Evolutionary conservation across 208 protist species (phyloP).

Genomic region (Leishmania aethiopica): DNA sequence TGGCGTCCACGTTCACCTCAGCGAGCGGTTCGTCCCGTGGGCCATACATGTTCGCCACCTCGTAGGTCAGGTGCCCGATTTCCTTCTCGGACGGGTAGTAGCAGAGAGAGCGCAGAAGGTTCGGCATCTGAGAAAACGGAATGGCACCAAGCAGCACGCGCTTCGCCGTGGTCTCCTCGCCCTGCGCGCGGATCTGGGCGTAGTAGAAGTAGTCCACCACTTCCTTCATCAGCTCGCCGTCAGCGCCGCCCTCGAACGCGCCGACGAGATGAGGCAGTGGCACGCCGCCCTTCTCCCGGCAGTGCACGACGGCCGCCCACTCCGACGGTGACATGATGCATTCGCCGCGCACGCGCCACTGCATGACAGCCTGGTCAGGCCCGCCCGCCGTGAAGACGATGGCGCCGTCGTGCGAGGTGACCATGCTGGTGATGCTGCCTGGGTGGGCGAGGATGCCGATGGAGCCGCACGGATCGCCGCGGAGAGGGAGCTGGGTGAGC

Average conservation of each 20-base stretch:
- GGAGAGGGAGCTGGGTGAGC: constrained; percentile 90
- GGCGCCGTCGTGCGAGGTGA: constrained; percentile 78
- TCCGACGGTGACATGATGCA: constrained; percentile 41
- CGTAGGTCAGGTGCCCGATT: constrained; percentile 93
- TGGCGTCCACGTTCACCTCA: constrained; percentile 76
- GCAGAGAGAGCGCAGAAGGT: constrained; percentile 95
- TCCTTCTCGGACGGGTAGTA: constrained; percentile 95
- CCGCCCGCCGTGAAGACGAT: constrained; percentile 94
- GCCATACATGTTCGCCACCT: constrained; percentile 88
- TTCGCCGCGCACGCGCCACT: constrained; percentile 83
- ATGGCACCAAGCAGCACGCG: constrained; percentile 90
- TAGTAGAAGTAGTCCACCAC: constrained; percentile 98
- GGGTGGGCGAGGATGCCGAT: constrained; percentile 96
- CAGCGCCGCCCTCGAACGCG: constrained; percentile 90
- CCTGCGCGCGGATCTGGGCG: constrained; percentile 94
- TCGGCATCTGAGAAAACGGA: constrained; percentile 91
- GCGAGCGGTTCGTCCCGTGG: constrained; percentile 55
- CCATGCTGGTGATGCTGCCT: constrained; percentile 68
- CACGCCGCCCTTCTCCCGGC: constrained; percentile 44
- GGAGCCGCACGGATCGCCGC: constrained; percentile 88
- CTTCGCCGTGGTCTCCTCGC: constrained; percentile 94
- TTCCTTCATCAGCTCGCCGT: constrained; percentile 92
- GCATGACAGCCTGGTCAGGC: constrained; percentile 87
- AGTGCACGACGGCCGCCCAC: constrained; percentile 9
- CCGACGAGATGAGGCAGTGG: constrained; percentile 87